These are phyloP conservation scores for Nakazawaea ambrosiae DNA, from an alignment of 805 yeast genomes.

Conservation along the genomic window DNA sequence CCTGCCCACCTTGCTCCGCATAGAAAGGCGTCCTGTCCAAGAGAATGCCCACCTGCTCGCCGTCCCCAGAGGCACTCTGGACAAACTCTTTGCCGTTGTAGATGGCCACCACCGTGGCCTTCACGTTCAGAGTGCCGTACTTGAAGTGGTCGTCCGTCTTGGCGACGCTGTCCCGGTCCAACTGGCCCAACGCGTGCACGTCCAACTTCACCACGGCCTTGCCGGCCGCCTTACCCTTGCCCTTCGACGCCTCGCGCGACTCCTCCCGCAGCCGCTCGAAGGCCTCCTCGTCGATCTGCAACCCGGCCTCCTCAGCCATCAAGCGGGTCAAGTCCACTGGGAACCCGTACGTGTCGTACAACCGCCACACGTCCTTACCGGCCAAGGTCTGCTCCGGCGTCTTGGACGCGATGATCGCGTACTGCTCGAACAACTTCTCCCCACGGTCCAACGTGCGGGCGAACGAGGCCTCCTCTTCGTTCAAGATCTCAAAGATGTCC, in stretches of 20 bases:
- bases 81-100: constrained; percentile 62
- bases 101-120: constrained; percentile 65
- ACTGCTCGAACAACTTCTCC: constrained; percentile 91
- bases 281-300: constrained; percentile 85
- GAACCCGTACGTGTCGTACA: constrained; percentile 97
- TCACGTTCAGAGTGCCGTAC: constrained; percentile 64
- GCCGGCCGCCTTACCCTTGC: constrained; percentile 59
- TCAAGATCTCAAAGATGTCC: constrained; percentile 80
- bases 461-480: constrained; percentile 94
- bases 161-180: constrained; percentile 57
- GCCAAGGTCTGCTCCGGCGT: constrained; percentile 69
- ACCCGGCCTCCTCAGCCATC: constrained; percentile 98
- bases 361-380: constrained; percentile 97
- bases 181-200: constrained; percentile 78
- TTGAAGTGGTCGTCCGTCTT: constrained; percentile 82
- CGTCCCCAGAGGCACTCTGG: constrained; percentile 26
- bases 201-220: constrained; percentile 69
- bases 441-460: constrained; percentile 97
- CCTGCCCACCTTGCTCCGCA: constrained; percentile 99
- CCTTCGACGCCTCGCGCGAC: constrained; percentile 93
- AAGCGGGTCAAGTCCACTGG: constrained; percentile 96
- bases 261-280: constrained; percentile 87
- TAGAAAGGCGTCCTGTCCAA: constrained; percentile 91
- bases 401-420: constrained; percentile 76
- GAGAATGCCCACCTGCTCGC: constrained; percentile 66